Conservation (phyloP, 2,329 filamentous ascomycete species). For the Monilinia vaccinii-corymbosi region DNA sequence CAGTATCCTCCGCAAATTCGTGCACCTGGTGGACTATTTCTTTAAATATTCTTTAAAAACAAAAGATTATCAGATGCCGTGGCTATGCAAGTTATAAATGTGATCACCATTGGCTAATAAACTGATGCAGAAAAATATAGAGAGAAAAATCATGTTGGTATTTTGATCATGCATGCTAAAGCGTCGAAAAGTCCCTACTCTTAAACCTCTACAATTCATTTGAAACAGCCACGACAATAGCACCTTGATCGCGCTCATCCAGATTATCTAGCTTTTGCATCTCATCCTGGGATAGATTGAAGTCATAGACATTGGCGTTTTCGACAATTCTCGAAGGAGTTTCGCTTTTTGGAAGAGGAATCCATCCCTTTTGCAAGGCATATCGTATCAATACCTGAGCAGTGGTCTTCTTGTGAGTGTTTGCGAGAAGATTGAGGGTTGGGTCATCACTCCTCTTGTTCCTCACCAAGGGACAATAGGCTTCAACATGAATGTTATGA, state of each 20-base stretch:
- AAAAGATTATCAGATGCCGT: no score
- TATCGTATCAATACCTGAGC: slow-evolving; percentile 60
- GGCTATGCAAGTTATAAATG: no score
- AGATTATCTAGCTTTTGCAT: slow-evolving; percentile 44
- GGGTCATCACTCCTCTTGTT: slow-evolving; percentile 48
- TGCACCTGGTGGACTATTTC: no score
- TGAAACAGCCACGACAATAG: slow-evolving; percentile 25
- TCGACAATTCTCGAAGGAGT: slow-evolving; percentile 47
- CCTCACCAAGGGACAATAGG: slow-evolving; percentile 43
- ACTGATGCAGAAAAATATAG: no score
- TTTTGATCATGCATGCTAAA: no score
- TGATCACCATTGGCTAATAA: no score
- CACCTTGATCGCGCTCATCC: slow-evolving; percentile 39
- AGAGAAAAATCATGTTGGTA: no score
- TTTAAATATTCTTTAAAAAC: no score
- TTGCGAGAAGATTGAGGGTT: slow-evolving; percentile 45
- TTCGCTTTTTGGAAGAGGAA: slow-evolving; percentile 59
- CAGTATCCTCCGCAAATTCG: no score
- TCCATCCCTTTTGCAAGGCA: slow-evolving; percentile 49
- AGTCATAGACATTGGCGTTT: slow-evolving; percentile 48
- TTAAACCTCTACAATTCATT: no score
- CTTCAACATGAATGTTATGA: slow-evolving; percentile 43
- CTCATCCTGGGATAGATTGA: slow-evolving; percentile 47
- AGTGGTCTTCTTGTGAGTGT: slow-evolving; percentile 50
- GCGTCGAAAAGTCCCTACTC: no score